Evolutionary conservation across 148 eudicot species (phyloP).

Genomic region (Vaccinium macrocarpon): DNA sequence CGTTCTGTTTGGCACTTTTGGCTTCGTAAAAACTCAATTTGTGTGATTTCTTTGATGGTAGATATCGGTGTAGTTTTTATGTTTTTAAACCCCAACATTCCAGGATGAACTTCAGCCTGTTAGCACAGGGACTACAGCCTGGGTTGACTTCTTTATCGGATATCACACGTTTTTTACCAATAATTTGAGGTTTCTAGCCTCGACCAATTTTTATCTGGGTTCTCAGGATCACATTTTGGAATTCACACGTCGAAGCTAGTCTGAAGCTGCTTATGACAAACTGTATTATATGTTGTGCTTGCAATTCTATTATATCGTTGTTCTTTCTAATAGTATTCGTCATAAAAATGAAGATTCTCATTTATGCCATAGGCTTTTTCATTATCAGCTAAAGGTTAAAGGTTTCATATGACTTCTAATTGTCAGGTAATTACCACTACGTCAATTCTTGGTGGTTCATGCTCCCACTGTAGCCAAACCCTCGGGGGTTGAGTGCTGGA

Average conservation of each 20-base stretch:
- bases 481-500: too few relatives aligned
- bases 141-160: not conserved
- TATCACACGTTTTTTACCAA: not conserved
- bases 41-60: not conserved
- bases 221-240: not conserved
- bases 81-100: not conserved
- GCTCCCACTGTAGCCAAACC: too few relatives aligned
- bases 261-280: not conserved
- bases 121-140: not conserved
- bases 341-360: not conserved
- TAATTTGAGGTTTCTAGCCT: not conserved
- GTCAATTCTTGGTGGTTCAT: too few relatives aligned
- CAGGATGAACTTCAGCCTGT: not conserved
- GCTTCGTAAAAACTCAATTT: not conserved
- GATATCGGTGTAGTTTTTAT: not conserved
- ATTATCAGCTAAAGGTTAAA: not conserved
- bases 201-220: not conserved
- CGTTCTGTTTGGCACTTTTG: not conserved
- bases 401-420: too few relatives aligned
- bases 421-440: too few relatives aligned
- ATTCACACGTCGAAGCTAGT: not conserved
- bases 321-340: not conserved
- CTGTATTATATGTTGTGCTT: not conserved
- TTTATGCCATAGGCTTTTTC: not conserved
- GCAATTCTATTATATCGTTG: not conserved